A percentile compares a stretch with the other conserved stretches of the same genome.
Evolutionary conservation across 2,329 filamentous ascomycete species (phyloP).

Genomic region (Diaporthe helianthi): DNA sequence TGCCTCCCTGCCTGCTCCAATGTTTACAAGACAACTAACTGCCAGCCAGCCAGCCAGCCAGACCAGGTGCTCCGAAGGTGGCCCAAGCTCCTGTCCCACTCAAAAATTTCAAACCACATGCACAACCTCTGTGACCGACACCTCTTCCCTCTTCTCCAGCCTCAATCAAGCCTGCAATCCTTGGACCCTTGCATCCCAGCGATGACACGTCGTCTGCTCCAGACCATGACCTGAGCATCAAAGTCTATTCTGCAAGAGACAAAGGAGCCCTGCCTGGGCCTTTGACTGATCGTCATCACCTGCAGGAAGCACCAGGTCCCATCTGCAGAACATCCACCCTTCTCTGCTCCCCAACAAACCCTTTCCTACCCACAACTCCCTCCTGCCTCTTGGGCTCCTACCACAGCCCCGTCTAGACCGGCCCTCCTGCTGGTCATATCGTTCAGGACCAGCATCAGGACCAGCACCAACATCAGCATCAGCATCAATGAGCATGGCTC

Average conservation of each 20-base stretch:
- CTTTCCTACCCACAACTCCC: conserved; percentile 2
- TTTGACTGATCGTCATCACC: conserved; percentile 9
- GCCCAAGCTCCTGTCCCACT: conserved; percentile 10
- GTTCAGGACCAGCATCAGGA: neutral
- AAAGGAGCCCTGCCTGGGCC: neutral
- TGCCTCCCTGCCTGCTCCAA: neutral
- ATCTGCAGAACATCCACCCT: neutral
- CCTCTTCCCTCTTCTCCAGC: conserved; percentile 6
- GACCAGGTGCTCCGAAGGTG: neutral
- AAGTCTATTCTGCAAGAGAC: conserved; percentile 4
- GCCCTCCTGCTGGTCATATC: neutral
- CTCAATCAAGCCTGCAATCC: conserved; percentile 14
- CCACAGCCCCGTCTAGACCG: conserved; percentile 12
- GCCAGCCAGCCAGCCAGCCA: neutral
- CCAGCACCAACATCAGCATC: neutral
- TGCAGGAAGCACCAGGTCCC: conserved; percentile 10
- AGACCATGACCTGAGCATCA: conserved; percentile 20
- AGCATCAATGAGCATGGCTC: conserved; percentile 17
- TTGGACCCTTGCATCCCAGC: conserved; percentile 1
- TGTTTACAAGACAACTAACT: too few species aligned
- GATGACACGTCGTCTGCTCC: conserved; percentile 2
- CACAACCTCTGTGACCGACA: neutral
- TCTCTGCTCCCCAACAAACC: neutral
- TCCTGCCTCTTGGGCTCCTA: neutral
- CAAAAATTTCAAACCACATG: conserved; percentile 11